Base-by-base conservation (phyloP, 2,329 filamentous ascomycete genomes). In the Mycogone perniciosa region DNA sequence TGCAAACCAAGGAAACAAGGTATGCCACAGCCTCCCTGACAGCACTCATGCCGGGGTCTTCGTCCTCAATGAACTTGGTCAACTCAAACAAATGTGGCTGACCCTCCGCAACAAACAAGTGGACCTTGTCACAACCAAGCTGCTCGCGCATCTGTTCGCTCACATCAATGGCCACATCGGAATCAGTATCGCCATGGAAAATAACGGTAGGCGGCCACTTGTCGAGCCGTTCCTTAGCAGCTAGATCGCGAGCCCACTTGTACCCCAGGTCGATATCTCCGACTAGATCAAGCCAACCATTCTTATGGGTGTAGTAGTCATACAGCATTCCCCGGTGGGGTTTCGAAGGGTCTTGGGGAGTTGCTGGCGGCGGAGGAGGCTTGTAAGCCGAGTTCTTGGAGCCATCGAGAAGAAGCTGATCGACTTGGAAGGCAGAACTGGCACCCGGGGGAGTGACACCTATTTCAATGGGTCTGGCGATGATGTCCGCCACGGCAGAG, bases 161-260 rank as follows among this genome's bases (percentile, higher is more conserved):
- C 13, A 68, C 60, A 6, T 50, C 59, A 7, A 64, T 34, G 9
- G 62, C 60, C 1, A 68, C 64, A 40, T 62, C 61, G 3, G 44
- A 29, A 46, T 69, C 67, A 0, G 48, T 50, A 13, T 65, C 56
- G 0, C 66, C 66, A 7, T 68, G 66, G 10, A 69, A 61, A 31
- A 69, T 59, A 27, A 69, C 60, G 0, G 67, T 69, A 7, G 56
- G 49, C 13, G 67, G 67, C 67, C 67, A 70, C 3, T 46, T 44
- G 1, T 46, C 51, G 0, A 50, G 44, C 2, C 55, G 34, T 10
- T 55, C 46, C 39, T 53, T 58, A n/a, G 52, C 49, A 7, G 39
- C 45, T 0, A 54, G 10, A 13, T 55, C 41, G 20, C 38, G 45
- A 7, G 61, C 57, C 66, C 64, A 68, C 6, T 61, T 57, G n/a